A percentile compares a stretch with the other conserved stretches of the same genome.
These are phyloP conservation scores for Arachis monticola DNA, from an alignment of 331 rosid species.

Conservation along the genomic window DNA sequence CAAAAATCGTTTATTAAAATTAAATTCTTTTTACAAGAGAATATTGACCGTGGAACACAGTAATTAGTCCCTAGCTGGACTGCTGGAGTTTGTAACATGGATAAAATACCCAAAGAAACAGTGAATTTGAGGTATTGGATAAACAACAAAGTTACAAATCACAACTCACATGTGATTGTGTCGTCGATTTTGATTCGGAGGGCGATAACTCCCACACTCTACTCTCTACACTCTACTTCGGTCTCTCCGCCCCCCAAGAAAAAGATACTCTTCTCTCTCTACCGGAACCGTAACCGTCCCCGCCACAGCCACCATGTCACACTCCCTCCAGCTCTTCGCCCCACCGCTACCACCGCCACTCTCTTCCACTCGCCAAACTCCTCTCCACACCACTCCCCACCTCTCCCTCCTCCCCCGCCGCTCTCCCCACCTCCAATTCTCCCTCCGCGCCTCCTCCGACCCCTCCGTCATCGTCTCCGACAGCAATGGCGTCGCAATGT, in stretches of 20 bases:
- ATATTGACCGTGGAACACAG: too few relatives aligned
- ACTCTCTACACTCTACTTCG: neutral
- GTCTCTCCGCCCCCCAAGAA: constrained; percentile 30
- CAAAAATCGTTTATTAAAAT: too few relatives aligned
- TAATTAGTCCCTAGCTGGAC: too few relatives aligned
- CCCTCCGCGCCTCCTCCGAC: constrained; percentile 30
- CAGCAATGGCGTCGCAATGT: constrained; percentile 3
- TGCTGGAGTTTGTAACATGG: too few relatives aligned
- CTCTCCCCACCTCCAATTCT: neutral
- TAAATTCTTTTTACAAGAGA: too few relatives aligned
- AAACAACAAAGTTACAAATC: too few relatives aligned
- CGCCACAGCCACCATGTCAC: constrained; percentile 23
- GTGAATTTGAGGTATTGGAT: too few relatives aligned
- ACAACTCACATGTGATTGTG: too few relatives aligned
- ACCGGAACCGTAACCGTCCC: neutral
- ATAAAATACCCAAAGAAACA: too few relatives aligned
- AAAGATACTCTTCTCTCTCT: neutral
- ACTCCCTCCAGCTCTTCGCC: constrained; percentile 37
- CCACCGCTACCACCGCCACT: neutral
- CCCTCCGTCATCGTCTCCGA: constrained; percentile 41
- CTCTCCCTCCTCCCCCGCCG: constrained; percentile 25
- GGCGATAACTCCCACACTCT: neutral
- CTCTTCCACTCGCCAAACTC: constrained; percentile 7
- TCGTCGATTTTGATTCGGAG: neutral
- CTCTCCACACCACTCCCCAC: neutral